Conservation (phyloP, 768 basidiomycete species). For the Melanogaster broomeanus region DNA sequence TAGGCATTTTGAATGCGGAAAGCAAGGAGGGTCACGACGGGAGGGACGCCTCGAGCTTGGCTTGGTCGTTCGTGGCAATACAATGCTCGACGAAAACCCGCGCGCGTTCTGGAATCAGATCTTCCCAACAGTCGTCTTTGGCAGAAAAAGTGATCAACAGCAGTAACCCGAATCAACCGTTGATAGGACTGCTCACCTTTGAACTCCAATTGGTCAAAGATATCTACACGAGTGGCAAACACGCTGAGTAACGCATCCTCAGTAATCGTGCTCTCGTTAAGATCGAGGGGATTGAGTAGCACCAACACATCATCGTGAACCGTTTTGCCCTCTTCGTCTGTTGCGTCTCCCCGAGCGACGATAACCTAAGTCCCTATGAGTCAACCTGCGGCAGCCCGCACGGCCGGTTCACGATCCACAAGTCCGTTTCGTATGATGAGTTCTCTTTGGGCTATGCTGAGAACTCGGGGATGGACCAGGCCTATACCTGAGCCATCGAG, state of each 20-base stretch:
- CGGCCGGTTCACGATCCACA: conserved; percentile 77
- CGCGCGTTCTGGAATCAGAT: conserved; percentile 69
- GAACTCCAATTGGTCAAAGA: conserved; percentile 71
- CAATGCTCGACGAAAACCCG: conserved; percentile 86
- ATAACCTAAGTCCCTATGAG: conserved; percentile 81
- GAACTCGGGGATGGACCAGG: conserved; percentile 59
- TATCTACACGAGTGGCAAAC: conserved; percentile 63
- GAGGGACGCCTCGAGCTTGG: conserved; percentile 64
- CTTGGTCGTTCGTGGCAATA: conserved; percentile 55
- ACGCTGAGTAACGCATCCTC: conserved; percentile 75
- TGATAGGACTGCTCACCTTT: conserved; percentile 48
- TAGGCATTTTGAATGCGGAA: conserved; percentile 71
- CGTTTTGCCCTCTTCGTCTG: conserved; percentile 37
- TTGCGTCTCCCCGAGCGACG: conserved; percentile 41
- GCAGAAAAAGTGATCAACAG: background rate
- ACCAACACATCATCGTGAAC: conserved; percentile 43
- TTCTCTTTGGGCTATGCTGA: conserved; percentile 76
- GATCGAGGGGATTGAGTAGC: conserved; percentile 61
- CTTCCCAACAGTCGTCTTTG: conserved; percentile 71
- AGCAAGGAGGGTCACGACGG: conserved; percentile 88
- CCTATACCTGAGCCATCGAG: conserved; percentile 43
- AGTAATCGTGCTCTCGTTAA: conserved; percentile 58
- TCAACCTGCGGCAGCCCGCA: conserved; percentile 69
- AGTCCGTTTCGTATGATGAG: conserved; percentile 79
- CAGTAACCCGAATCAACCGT: background rate